Conservation (phyloP, 2,329 filamentous ascomycete species). For the Pseudogymnoascus sp. region DNA sequence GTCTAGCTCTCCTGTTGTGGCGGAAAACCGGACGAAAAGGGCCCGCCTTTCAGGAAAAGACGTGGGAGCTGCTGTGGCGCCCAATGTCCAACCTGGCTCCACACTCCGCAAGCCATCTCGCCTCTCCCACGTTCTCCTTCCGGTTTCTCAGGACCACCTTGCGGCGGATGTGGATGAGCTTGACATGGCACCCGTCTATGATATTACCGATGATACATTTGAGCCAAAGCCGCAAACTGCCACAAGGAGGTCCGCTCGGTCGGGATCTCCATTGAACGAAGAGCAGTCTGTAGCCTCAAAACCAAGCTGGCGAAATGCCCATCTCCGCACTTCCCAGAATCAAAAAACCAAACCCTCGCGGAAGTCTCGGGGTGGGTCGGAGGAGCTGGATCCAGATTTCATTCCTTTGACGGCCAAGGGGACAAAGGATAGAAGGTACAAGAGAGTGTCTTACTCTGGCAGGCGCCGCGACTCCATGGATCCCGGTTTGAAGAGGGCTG, state of each 20-base stretch:
- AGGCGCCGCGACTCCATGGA: not conserved
- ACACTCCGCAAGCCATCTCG: conserved; percentile 5
- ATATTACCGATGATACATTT: not conserved
- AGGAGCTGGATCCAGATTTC: not conserved
- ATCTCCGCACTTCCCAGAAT: not conserved
- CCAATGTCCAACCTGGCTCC: not conserved
- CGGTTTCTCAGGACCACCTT: not conserved
- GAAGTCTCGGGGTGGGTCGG: not conserved
- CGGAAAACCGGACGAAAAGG: not conserved
- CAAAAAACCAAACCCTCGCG: not conserved
- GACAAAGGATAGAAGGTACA: not conserved
- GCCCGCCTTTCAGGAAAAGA: not conserved
- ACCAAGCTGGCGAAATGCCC: not conserved
- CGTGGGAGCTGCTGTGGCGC: not conserved
- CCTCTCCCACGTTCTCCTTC: not conserved
- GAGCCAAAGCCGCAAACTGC: not conserved
- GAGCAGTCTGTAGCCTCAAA: not conserved
- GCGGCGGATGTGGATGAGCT: not conserved
- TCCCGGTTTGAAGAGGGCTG: not conserved
- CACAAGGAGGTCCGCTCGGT: not conserved
- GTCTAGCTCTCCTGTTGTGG: not conserved
- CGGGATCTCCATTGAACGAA: not conserved
- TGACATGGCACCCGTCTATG: not conserved
- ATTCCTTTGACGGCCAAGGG: conserved; percentile 9
- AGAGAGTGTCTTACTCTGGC: not conserved